These are phyloP conservation scores for Rhodotorula babjevae DNA, from an alignment of 768 basidiomycete species.

Conservation along the genomic window DNA sequence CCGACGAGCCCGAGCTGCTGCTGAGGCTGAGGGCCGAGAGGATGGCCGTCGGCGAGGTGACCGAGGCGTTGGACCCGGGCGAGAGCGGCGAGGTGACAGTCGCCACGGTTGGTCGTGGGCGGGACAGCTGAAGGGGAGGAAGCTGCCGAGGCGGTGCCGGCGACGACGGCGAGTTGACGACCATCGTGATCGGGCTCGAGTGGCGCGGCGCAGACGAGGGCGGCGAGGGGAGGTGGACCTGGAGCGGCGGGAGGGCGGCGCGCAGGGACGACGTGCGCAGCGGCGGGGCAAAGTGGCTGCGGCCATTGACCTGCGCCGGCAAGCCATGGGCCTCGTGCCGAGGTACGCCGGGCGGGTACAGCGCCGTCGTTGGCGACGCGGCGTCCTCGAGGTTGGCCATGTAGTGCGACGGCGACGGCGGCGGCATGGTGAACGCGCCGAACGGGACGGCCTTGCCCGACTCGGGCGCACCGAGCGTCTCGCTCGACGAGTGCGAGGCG, in stretches of 20 bases:
- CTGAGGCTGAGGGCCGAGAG: background rate
- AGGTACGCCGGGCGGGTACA: background rate
- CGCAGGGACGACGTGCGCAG: background rate
- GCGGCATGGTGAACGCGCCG: slow-evolving; percentile 4
- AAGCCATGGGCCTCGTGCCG: background rate
- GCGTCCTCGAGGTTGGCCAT: background rate
- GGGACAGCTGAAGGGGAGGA: background rate
- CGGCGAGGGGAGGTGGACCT: no score
- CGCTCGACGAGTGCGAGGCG: slow-evolving; percentile 2
- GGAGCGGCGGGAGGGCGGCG: background rate
- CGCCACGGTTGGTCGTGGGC: no score
- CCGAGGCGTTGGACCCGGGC: background rate
- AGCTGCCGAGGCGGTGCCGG: background rate
- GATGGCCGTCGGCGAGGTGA: background rate
- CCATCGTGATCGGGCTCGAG: background rate
- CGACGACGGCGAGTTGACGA: background rate
- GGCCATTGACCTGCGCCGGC: background rate
- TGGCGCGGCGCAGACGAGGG: background rate
- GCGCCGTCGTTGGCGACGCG: slow-evolving; percentile 2
- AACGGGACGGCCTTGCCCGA: background rate
- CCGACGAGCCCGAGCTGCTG: background rate
- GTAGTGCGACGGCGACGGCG: background rate
- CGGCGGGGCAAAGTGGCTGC: background rate
- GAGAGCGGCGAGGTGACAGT: background rate
- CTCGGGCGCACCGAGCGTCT: slow-evolving; percentile 1